Base-by-base conservation (phyloP, 805 yeast genomes). In the Kluyveromyces starmeri region DNA sequence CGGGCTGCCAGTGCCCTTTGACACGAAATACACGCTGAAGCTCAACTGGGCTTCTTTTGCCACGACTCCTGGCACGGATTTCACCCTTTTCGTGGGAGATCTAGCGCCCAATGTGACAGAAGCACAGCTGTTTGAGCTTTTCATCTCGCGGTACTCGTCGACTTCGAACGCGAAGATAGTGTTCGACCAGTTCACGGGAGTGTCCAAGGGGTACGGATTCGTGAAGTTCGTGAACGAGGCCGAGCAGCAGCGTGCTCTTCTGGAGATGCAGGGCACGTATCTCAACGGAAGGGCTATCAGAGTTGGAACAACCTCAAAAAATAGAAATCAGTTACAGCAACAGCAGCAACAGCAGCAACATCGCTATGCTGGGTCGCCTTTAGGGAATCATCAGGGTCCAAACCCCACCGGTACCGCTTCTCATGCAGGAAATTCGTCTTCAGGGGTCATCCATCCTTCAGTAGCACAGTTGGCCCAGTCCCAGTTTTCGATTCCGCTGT, bases 141-240 rank as follows among this genome's bases (percentile, higher is more conserved):
- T 88, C 60, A 76, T 73, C 40, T 59, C 73, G 4, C 71, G 75
- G 39, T 86, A 73, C 51, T 78, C 88, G 2, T 80, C 88, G 5
- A 75, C 84, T 35, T 69, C 75, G 34, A 77, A 79, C 45, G 92
- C 78, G 5, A 84, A 81, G 50, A 73, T 86, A 41, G 84, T 86
- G 77, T 56, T 71, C 32, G 95, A 86, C 55, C 77, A 75, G 24
- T 52, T 58, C 9, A 76, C 94, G 1, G 78, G 79, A 20, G 68
- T 68, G 32, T 73, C 89, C 5, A 77, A 83, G 50, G 95, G 95
- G 9, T 86, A 81, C 57, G 96, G 96, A 2, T 88, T 88, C 62
- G 83, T 85, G n/a, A 74, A 83, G 41, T 85, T 86, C 52, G 50
- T 66, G 22, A 68, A 69, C 38, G 77, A 72, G 40, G 66, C 67